Conservation (phyloP, 306 rosid species). For the Morella rubra region DNA sequence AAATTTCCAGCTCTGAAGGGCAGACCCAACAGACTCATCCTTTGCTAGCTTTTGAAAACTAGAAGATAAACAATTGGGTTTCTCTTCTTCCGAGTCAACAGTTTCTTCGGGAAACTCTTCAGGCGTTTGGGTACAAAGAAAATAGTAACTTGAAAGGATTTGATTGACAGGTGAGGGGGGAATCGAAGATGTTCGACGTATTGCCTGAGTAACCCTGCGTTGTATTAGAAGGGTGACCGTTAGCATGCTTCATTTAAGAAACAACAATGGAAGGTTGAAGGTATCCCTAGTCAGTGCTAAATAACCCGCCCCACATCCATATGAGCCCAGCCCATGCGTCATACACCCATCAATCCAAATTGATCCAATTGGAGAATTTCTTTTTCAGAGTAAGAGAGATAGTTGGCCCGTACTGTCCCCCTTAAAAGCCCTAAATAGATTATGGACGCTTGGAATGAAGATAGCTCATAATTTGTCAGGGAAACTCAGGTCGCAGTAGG, state of each 20-base stretch:
- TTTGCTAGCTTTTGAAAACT: constrained; percentile 68
- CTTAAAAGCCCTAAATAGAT: too few relatives aligned
- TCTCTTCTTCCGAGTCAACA: constrained; percentile 29
- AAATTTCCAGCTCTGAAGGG: constrained; percentile 69
- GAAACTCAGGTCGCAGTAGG: too few relatives aligned
- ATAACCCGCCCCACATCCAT: background rate
- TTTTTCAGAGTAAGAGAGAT: too few relatives aligned
- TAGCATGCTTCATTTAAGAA: constrained; percentile 30
- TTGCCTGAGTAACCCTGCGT: constrained; percentile 45
- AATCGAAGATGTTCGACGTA: constrained; percentile 57
- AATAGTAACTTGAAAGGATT: constrained; percentile 24
- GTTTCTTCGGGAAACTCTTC: constrained; percentile 10
- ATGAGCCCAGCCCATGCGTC: background rate
- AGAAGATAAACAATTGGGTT: constrained; percentile 48
- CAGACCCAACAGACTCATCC: constrained; percentile 56
- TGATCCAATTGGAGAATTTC: too few relatives aligned
- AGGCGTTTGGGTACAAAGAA: constrained; percentile 50
- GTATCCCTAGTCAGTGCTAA: background rate
- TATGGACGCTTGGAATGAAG: too few relatives aligned
- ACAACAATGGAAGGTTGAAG: background rate
- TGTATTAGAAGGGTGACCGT: constrained; percentile 9
- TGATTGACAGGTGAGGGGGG: constrained; percentile 13
- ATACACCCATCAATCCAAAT: too few relatives aligned
- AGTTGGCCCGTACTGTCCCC: too few relatives aligned
- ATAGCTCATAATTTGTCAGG: too few relatives aligned